These are phyloP conservation scores for Chaetomidium leptoderma DNA, from an alignment of 495 filamentous ascomycete species.

Conservation along the genomic window DNA sequence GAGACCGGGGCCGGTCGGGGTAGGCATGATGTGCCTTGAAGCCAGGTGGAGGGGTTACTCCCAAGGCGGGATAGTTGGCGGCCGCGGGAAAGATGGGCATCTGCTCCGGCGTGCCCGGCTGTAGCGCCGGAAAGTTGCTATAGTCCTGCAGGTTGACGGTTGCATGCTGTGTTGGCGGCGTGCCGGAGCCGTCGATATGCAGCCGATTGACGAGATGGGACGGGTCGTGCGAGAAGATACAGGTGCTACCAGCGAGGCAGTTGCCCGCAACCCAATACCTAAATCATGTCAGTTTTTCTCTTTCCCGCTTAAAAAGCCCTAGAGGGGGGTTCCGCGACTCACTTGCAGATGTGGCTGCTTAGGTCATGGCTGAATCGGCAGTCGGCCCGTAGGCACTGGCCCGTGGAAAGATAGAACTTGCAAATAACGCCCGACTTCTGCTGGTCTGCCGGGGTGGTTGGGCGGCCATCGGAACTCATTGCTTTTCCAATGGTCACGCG, in stretches of 20 bases:
- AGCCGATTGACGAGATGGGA: slow-evolving; percentile 68
- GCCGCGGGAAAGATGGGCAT: slow-evolving; percentile 52
- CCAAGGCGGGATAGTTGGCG: slow-evolving; percentile 47
- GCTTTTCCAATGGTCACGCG: slow-evolving; percentile 81
- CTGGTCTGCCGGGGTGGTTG: slow-evolving; percentile 66
- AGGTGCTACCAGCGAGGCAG: slow-evolving; percentile 89
- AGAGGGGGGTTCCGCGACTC: slow-evolving; percentile 39
- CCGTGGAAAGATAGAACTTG: slow-evolving; percentile 91
- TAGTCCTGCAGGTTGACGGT: slow-evolving; percentile 83
- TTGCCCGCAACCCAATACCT: slow-evolving; percentile 97
- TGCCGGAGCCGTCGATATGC: slow-evolving; percentile 57
- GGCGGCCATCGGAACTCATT: slow-evolving; percentile 66
- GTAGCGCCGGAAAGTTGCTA: slow-evolving; percentile 82
- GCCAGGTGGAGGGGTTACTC: slow-evolving; percentile 58
- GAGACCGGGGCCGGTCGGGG: slow-evolving; percentile 68
- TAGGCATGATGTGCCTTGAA: slow-evolving; percentile 51
- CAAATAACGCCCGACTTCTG: slow-evolving; percentile 81
- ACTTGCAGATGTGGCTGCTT: slow-evolving; percentile 97
- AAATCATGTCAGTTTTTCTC: slow-evolving; percentile 27
- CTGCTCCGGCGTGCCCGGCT: slow-evolving; percentile 59
- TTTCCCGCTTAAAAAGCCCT: slow-evolving; percentile 14
- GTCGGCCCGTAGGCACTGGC: slow-evolving; percentile 88
- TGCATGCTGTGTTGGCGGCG: slow-evolving; percentile 54
- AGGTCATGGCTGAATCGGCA: slow-evolving; percentile 97
- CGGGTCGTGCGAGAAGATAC: slow-evolving; percentile 97